Evolutionary conservation across 2,329 filamentous ascomycete species (phyloP).

Genomic region (Incumbomyces delicatus): DNA sequence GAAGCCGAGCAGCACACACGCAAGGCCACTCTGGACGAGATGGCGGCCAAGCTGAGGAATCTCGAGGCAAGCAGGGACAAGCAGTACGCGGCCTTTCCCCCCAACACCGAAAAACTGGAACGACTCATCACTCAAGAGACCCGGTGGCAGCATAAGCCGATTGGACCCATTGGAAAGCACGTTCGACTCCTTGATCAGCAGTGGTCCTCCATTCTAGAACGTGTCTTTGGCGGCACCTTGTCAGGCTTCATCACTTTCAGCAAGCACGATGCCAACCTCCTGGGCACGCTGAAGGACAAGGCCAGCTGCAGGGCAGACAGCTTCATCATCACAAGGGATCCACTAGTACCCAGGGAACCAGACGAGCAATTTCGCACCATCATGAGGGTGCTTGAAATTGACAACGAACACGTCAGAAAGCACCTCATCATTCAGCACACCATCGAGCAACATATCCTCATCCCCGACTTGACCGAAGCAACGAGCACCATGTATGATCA

Average conservation of each 20-base stretch:
- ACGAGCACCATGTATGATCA: slow-evolving; percentile 52
- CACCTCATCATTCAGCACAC: slow-evolving; percentile 71
- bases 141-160: slow-evolving; percentile 60
- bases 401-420: slow-evolving; percentile 66
- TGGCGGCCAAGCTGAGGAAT: slow-evolving; percentile 39
- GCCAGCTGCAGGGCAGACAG: slow-evolving; percentile 48
- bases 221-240: slow-evolving; percentile 57
- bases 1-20: slow-evolving; percentile 36
- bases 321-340: slow-evolving; percentile 48
- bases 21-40: slow-evolving; percentile 43
- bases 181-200: slow-evolving; percentile 66
- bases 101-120: slow-evolving; percentile 8
- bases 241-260: slow-evolving; percentile 73
- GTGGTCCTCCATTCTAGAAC: slow-evolving; percentile 78
- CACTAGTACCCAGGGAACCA: slow-evolving; percentile 49
- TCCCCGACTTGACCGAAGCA: slow-evolving; percentile 58
- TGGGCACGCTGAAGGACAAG: slow-evolving; percentile 45
- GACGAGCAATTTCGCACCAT: slow-evolving; percentile 64
- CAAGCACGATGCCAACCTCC: slow-evolving; percentile 61
- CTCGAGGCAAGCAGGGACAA: slow-evolving; percentile 51
- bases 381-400: slow-evolving; percentile 67
- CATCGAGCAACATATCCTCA: slow-evolving; percentile 77
- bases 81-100: slow-evolving; percentile 54
- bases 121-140: slow-evolving; percentile 54
- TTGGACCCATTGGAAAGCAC: slow-evolving; percentile 75